Percentiles rank a stretch among this genome's conserved stretches.
phyloP scores from a whole-genome alignment of 148 eudicot species.

The Cornus kousa region DNA sequence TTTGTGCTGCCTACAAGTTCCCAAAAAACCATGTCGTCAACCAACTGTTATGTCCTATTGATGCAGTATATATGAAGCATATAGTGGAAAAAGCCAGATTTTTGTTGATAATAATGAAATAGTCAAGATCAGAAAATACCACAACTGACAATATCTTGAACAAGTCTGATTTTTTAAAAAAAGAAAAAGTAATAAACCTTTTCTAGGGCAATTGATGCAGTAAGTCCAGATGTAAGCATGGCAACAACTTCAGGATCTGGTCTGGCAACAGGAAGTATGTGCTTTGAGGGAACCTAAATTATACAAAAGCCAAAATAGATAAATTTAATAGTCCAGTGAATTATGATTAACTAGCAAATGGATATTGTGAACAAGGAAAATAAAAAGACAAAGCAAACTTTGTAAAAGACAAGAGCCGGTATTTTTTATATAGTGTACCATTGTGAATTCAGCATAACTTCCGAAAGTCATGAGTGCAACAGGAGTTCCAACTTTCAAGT shows the following conservation, averaged over 20 bases:
- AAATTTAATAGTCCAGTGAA: not conserved
- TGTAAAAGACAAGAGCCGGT: not conserved
- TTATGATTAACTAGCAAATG: not conserved
- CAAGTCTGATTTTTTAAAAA: not conserved
- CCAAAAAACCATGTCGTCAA: conserved; percentile 10
- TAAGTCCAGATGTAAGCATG: conserved; percentile 97
- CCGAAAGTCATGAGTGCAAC: conserved; percentile 96
- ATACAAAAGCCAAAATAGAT: conserved; percentile 4
- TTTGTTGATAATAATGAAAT: not conserved
- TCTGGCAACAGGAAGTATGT: conserved; percentile 84
- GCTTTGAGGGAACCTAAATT: conserved; percentile 75
- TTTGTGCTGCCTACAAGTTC: conserved; percentile 69
- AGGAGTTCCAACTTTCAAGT: conserved; percentile 73
- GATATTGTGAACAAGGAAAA: conserved; percentile 4
- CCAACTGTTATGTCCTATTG: not conserved
- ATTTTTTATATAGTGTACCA: conserved; percentile 40
- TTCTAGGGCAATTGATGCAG: conserved; percentile 94
- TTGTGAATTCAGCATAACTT: conserved; percentile 80
- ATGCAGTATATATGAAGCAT: not conserved
- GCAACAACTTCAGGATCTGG: conserved; percentile 98
- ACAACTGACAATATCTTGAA: not conserved
- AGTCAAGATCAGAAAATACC: not conserved
- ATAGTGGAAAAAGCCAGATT: not conserved
- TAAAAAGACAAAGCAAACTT: not conserved
- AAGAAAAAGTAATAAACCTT: conserved; percentile 42